Conservation (phyloP, 106 monocot species). For the Dendrobium catenatum region DNA sequence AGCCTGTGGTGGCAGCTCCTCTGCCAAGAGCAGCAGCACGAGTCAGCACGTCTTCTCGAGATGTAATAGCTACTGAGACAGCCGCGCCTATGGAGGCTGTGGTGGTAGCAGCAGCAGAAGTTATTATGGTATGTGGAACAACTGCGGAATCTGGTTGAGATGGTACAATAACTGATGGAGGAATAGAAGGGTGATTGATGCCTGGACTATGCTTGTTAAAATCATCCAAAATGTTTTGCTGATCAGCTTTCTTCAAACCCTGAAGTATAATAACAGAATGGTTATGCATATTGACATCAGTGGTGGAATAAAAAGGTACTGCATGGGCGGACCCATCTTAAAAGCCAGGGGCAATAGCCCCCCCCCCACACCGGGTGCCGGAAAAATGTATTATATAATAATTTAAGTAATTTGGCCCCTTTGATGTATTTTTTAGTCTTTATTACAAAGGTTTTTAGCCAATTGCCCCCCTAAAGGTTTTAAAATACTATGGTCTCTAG, state of each 20-base stretch:
- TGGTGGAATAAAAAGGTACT: no score
- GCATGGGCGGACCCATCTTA: no score
- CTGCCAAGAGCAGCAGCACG: conserved; percentile 98
- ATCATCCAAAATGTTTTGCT: conserved; percentile 84
- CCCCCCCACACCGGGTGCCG: no score
- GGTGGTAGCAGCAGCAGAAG: conserved; percentile 7
- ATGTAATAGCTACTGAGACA: conserved; percentile 23
- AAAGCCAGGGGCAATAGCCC: no score
- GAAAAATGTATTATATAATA: no score
- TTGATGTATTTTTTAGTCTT: no score
- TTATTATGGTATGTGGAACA: conserved; percentile 9
- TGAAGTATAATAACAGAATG: conserved; percentile 5
- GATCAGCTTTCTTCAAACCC: conserved; percentile 91
- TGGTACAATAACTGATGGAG: conserved; percentile 39
- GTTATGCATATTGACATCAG: no score
- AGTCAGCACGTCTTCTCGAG: conserved; percentile 91
- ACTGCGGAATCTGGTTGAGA: conserved; percentile 11
- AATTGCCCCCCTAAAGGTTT: no score
- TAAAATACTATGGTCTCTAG: no score
- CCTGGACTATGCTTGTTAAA: conserved; percentile 73
- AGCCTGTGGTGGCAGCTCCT: conserved; percentile 98
- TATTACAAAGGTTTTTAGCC: no score
- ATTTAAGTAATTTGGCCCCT: no score
- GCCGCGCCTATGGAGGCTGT: conserved; percentile 3
- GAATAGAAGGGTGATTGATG: conserved; percentile 44